Conservation (phyloP, 1,284 basidiomycete genomes). For the Naganishia sp. region DNA sequence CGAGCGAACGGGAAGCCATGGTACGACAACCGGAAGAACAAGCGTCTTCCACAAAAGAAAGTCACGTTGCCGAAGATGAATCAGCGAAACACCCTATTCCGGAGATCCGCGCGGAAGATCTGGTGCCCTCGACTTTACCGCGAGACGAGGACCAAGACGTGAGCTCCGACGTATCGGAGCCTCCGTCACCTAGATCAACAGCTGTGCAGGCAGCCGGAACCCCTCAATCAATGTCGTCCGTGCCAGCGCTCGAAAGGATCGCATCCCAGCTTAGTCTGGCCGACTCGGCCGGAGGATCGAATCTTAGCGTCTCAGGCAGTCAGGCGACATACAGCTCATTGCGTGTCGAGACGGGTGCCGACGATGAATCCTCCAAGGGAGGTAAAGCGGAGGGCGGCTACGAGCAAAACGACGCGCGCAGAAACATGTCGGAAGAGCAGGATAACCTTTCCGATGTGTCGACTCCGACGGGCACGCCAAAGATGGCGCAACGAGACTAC, state of each 20-base stretch:
- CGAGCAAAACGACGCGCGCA: neutral
- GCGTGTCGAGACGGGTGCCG: slow-evolving; percentile 21
- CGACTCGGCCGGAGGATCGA: neutral
- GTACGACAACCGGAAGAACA: neutral
- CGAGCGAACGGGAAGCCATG: neutral
- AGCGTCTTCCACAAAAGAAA: neutral
- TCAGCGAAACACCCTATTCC: slow-evolving; percentile 5
- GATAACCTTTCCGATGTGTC: slow-evolving; percentile 23
- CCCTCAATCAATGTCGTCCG: slow-evolving; percentile 2
- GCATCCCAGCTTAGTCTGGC: slow-evolving; percentile 5
- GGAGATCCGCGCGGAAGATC: slow-evolving; percentile 8
- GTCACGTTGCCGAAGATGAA: neutral
- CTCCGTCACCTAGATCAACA: slow-evolving; percentile 8
- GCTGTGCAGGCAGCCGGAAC: slow-evolving; percentile 9
- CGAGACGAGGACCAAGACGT: slow-evolving; percentile 1
- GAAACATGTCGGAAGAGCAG: slow-evolving; percentile 9
- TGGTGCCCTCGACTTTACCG: slow-evolving; percentile 21
- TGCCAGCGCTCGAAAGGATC: slow-evolving; percentile 3
- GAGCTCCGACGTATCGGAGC: slow-evolving; percentile 8
- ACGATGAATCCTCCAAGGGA: neutral
- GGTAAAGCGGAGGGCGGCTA: neutral
- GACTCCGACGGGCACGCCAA: slow-evolving; percentile 24
- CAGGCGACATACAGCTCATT: slow-evolving; percentile 2
- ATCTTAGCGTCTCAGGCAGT: neutral
- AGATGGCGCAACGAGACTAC: slow-evolving; percentile 8